Percentiles rank a stretch among this genome's conserved stretches.
phyloP scores from a whole-genome alignment of 2,329 filamentous ascomycete genomes.

The Davidsoniella virescens region DNA sequence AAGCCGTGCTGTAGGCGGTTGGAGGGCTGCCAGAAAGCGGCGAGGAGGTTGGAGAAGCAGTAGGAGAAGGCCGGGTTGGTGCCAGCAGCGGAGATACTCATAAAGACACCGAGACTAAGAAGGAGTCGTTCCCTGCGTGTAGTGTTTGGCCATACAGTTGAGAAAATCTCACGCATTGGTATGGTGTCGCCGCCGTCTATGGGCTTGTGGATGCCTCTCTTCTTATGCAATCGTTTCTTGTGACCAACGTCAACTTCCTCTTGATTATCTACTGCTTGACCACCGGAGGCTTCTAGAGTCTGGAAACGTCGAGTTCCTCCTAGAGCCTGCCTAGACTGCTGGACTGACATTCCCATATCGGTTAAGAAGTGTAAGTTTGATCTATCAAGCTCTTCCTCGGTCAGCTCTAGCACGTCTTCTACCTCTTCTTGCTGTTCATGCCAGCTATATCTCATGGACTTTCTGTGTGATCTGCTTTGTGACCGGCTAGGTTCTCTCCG shows the following conservation, averaged over 20 bases:
- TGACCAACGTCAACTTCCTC: no score
- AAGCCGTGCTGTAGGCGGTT: slow-evolving; percentile 33
- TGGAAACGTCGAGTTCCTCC: slow-evolving; percentile 1
- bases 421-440: no score
- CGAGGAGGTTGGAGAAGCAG: slow-evolving; percentile 55
- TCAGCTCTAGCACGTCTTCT: not conserved
- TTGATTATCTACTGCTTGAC: no score
- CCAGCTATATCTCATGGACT: no score
- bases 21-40: slow-evolving; percentile 46
- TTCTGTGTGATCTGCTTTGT: no score
- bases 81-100: slow-evolving; percentile 47
- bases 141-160: slow-evolving; percentile 55
- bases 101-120: slow-evolving; percentile 43
- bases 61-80: slow-evolving; percentile 62
- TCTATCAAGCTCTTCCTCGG: not conserved
- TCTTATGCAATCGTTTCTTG: no score
- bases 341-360: not conserved
- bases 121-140: slow-evolving; percentile 31
- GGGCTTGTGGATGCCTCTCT: no score
- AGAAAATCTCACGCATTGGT: slow-evolving; percentile 30
- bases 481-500: no score
- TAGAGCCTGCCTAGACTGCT: slow-evolving; percentile 22
- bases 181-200: not conserved
- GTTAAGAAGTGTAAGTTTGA: not conserved
- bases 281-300: not conserved